phyloP scores from a whole-genome alignment of 2,329 filamentous ascomycete genomes.

The Teratosphaeria epicoccoides region DNA sequence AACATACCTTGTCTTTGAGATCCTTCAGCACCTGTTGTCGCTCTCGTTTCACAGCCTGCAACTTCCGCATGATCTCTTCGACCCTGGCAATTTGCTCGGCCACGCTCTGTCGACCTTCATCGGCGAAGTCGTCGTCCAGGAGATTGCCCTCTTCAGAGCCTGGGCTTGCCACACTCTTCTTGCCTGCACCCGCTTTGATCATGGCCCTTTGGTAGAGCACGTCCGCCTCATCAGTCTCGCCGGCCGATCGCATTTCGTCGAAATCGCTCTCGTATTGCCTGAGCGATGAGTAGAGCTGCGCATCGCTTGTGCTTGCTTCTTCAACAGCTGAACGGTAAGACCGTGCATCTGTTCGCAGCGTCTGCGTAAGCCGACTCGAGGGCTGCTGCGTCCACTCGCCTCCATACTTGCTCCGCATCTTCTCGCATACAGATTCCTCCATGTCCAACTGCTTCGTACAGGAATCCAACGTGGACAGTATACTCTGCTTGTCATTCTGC shows the following conservation, averaged over 20 bases:
- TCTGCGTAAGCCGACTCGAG: constrained; percentile 78
- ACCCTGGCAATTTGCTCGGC: constrained; percentile 81
- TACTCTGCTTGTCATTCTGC: constrained; percentile 63
- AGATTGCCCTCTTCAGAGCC: constrained; percentile 61
- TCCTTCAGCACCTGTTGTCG: constrained; percentile 88
- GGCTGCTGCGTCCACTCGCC: constrained; percentile 95
- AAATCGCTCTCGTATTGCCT: constrained; percentile 81
- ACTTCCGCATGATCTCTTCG: constrained; percentile 80
- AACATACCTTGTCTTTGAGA: constrained; percentile 82
- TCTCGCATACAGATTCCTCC: constrained; percentile 96
- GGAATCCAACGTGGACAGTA: constrained; percentile 62
- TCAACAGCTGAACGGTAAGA: constrained; percentile 83
- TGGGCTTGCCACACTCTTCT: constrained; percentile 49
- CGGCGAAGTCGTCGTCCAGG: constrained; percentile 75
- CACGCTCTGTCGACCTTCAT: constrained; percentile 68
- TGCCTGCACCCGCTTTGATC: constrained; percentile 60
- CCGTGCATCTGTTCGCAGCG: constrained; percentile 72
- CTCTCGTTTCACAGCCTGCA: constrained; percentile 87
- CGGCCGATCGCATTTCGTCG: constrained; percentile 86
- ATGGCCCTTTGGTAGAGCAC: constrained; percentile 80
- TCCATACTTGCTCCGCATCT: constrained; percentile 97
- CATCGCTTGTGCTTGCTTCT: constrained; percentile 78
- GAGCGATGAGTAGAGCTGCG: constrained; percentile 70
- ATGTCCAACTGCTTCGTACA: constrained; percentile 85
- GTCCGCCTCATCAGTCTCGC: constrained; percentile 76